Conservation (phyloP, 805 yeast genomes). For the Teunomyces tritomae region DNA sequence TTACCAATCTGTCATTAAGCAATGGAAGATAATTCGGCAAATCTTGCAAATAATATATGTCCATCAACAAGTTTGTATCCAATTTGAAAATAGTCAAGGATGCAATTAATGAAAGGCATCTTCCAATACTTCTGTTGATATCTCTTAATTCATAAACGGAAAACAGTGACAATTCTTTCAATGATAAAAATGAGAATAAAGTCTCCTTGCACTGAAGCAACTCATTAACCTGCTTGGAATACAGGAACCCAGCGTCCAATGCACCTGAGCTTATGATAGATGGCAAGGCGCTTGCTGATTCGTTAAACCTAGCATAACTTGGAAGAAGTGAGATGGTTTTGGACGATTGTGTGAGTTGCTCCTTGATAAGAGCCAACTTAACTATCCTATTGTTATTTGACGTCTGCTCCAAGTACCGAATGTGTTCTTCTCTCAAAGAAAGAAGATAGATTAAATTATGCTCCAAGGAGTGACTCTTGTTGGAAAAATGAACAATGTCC, state of each 20-base stretch:
- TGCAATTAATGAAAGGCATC: constrained; percentile 19
- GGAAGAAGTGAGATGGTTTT: background rate
- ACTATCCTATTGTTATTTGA: background rate
- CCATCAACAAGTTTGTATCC: constrained; percentile 12
- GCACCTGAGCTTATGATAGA: constrained; percentile 8
- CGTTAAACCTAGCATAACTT: background rate
- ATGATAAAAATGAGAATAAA: constrained; percentile 8
- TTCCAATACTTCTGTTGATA: constrained; percentile 12
- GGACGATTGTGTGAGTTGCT: background rate
- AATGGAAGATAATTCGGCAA: constrained; percentile 18
- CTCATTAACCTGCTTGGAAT: constrained; percentile 12
- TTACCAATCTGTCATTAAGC: constrained; percentile 16
- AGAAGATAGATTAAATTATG: constrained; percentile 2
- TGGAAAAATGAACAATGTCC: background rate
- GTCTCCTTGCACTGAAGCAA: constrained; percentile 16
- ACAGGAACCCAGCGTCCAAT: background rate
- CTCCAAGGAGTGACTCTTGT: background rate
- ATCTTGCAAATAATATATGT: constrained; percentile 21
- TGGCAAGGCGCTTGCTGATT: constrained; percentile 9
- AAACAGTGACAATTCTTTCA: constrained; percentile 5
- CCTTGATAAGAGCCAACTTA: background rate
- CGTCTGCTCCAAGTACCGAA: background rate
- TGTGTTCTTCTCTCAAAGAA: background rate
- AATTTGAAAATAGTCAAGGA: constrained; percentile 18
- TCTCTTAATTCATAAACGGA: constrained; percentile 16